Base-by-base conservation (phyloP, 2,329 filamentous ascomycete species). In the Scortechinia acanthostroma region DNA sequence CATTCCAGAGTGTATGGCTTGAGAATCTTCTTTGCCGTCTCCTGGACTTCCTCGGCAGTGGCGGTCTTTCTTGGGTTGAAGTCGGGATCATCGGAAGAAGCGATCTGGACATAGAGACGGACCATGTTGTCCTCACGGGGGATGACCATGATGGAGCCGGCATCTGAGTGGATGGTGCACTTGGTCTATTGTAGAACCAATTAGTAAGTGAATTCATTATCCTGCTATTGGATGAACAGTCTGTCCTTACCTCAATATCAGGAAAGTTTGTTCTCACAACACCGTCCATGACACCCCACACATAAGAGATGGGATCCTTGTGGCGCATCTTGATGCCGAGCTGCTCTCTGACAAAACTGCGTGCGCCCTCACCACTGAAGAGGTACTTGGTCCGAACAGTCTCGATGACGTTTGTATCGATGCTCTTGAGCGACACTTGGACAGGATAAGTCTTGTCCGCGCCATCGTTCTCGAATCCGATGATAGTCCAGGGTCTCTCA, bases 71-170 rank as follows among this genome's bases (percentile, higher is more conserved):
- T 71, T 1, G 79, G 77, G 50, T 77, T 68, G 66, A 76, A 82
- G 51, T 83, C 74, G 37, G 76, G 58, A 45, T 80, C 76, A 5
- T 74, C 77, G 2, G 77, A 80, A 1, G 76, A 78, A 4, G 74
- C 73, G 40, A 82, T 76, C 54, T 88, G 86, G 46, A 88, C 78
- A 52, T 87, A 83, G 16, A 86, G 73, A 17, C 85, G 73, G 43
- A 86, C 83, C 62, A 86, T 76, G 48, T 80, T 77, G 46, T 77
- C 64, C 58, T 88, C 84, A 20, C 84, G 73, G 1, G 86, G 86
- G 47, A 91, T 90, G 3, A 90, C 81, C 78, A 91, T 86, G 55
- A 91, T 82, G 16, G 84, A 88, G 2, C 86, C 86, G 47, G 83
- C 70, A 42, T 78, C 71, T 3, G 84, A 88, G 58, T 89, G 86